Base-by-base conservation (phyloP, 768 basidiomycete species). In the Clathrus columnatus region DNA sequence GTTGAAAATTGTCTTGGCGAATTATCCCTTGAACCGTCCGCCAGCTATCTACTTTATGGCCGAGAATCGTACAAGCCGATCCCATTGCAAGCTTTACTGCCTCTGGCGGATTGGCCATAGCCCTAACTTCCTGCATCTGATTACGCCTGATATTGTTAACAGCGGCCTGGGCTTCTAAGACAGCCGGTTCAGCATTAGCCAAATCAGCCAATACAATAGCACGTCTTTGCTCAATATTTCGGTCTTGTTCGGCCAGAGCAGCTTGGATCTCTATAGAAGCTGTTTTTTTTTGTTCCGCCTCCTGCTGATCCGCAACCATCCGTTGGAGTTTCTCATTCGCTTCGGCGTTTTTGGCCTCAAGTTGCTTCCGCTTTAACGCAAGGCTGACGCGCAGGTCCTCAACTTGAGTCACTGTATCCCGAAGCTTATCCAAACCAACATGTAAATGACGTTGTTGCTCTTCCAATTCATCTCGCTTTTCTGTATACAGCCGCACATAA, bases 361-460 rank as follows among this genome's bases (percentile, higher is more conserved):
- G 79, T 63, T 98, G 93, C 2, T 85, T 82, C 18, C 91, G 84
- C 69, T 99, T 99, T 63, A 86, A 84, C 2, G 96, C 94, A 36
- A 98, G 82, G 67, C 93, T 96, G 72, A 89, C 90, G 53, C 95
- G 82, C 24, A 99, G 79, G 64, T 97, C 89, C 69, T 98, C 96
- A 30, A 99, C 96, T 67, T 98, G 94, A 0, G 85, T 87, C 58
- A 99, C 94, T 0, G 96, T 99, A 57, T 94, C 91, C 27, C 83
- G 85, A 24, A 98, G 80, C 70, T 99, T 99, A 70, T 98, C 94
- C 50, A 99, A 80, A 56, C 96, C 96, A 58, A 98, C 92, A 63
- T 99, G 96, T 53, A 99, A 78, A 72, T 99, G 96, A 27, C 96
- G 87, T 64, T 98, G 96, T 65, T 99, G 94, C 67, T 99, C 96